Evolutionary conservation across 352 stramenopile genomes (phyloP).

Genomic region (Phytophthora fragariae): DNA sequence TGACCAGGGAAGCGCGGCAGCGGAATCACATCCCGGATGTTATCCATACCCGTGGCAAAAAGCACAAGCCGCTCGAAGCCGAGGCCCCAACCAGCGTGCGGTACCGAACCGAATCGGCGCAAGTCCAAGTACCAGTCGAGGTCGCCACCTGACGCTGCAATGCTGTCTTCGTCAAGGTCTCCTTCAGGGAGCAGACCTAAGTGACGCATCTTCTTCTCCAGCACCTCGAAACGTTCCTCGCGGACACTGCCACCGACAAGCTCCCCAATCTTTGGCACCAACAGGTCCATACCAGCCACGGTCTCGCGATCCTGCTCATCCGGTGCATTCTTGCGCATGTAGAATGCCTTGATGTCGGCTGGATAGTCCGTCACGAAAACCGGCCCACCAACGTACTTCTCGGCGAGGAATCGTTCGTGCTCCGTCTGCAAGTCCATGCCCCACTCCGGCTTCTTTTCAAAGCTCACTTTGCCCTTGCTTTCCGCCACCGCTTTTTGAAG

Average conservation of each 20-base stretch:
- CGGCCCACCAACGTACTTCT: constrained; percentile 75
- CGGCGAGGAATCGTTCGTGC: constrained; percentile 96
- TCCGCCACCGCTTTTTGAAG: constrained; percentile 80
- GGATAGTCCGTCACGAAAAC: constrained; percentile 99
- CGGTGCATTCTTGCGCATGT: constrained; percentile 97
- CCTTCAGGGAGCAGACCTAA: constrained; percentile 55
- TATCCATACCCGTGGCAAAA: constrained; percentile 98
- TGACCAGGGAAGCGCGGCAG: constrained; percentile 96
- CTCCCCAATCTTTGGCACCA: constrained; percentile 97
- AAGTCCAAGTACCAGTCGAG: constrained; percentile 99
- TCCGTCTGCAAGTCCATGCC: constrained; percentile 98
- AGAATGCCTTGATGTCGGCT: constrained; percentile 98
- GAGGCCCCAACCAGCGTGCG: constrained; percentile 97
- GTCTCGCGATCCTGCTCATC: constrained; percentile 87
- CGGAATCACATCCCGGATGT: constrained; percentile 98
- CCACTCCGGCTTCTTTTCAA: constrained; percentile 91
- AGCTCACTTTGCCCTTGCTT: constrained; percentile 56
- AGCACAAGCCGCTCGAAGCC: constrained; percentile 98
- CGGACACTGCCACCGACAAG: constrained; percentile 97
- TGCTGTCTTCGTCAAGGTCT: constrained; percentile 74
- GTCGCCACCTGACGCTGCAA: constrained; percentile 43
- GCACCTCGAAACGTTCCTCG: constrained; percentile 93
- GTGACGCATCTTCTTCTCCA: constrained; percentile 79
- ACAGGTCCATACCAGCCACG: constrained; percentile 97
- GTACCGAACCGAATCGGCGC: constrained; percentile 96